These are phyloP conservation scores for Porogramme epimiltina DNA, from an alignment of 1,284 basidiomycete genomes.

Conservation along the genomic window DNA sequence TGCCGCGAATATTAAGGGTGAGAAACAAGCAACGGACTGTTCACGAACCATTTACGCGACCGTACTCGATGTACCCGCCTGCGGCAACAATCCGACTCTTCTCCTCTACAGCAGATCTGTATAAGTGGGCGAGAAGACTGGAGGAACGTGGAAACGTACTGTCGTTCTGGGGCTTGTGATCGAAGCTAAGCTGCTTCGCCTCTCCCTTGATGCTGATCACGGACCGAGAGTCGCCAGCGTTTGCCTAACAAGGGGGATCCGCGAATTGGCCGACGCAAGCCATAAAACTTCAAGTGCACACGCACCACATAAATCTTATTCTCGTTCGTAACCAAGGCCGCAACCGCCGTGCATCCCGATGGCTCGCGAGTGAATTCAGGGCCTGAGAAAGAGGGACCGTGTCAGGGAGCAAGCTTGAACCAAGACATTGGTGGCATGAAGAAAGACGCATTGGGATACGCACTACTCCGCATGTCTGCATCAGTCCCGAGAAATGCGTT, in stretches of 20 bases:
- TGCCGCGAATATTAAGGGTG: conserved; percentile 34
- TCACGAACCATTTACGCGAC: conserved; percentile 90
- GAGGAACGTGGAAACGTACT: conserved; percentile 44
- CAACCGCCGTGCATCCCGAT: conserved; percentile 96
- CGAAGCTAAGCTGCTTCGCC: conserved; percentile 87
- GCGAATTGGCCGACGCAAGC: not conserved
- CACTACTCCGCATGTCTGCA: conserved; percentile 89
- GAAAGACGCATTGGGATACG: conserved; percentile 26
- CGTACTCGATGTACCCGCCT: conserved; percentile 98
- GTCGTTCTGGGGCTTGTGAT: conserved; percentile 95
- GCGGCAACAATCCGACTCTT: conserved; percentile 86
- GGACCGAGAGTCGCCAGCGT: conserved; percentile 95
- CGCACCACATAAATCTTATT: conserved; percentile 80
- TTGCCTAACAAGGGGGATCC: conserved; percentile 65
- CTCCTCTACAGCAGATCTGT: conserved; percentile 62
- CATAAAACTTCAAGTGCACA: not conserved
- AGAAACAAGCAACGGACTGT: conserved; percentile 3
- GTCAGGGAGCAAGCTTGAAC: conserved; percentile 8
- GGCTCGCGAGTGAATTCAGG: conserved; percentile 88
- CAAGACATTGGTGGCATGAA: conserved; percentile 13
- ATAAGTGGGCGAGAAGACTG: conserved; percentile 7
- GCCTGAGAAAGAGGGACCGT: conserved; percentile 48
- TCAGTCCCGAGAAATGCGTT: conserved; percentile 93
- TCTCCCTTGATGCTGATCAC: conserved; percentile 88
- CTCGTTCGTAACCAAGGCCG: conserved; percentile 80